Evolutionary conservation across 306 rosid species (phyloP).

Genomic region (Pyrus pyrifolia): DNA sequence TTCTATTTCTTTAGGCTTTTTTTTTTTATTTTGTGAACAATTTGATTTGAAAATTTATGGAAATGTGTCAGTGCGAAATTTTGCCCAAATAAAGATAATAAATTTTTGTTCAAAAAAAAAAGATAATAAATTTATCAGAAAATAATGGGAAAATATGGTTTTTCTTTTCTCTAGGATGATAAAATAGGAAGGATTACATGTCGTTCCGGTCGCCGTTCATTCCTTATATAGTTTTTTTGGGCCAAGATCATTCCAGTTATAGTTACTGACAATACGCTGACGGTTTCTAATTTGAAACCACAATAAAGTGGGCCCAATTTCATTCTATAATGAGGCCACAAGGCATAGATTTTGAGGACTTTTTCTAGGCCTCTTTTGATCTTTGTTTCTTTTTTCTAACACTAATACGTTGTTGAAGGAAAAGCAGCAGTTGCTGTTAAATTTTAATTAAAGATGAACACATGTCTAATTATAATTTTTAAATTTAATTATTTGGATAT

Average conservation of each 20-base stretch:
- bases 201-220: constrained; percentile 7
- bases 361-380: not conserved
- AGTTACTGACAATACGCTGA: not conserved
- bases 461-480: too few species aligned
- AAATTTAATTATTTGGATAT: too few species aligned
- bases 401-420: too few species aligned
- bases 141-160: not conserved
- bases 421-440: too few species aligned
- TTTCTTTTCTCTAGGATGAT: not conserved
- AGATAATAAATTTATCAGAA: not conserved
- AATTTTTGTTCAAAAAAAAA: too few species aligned
- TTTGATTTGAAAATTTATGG: not conserved
- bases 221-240: constrained; percentile 11
- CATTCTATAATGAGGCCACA: not conserved
- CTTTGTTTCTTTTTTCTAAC: too few species aligned
- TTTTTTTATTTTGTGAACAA: not conserved
- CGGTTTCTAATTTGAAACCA: not conserved
- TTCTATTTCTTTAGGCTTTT: not conserved
- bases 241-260: not conserved
- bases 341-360: not conserved
- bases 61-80: not conserved
- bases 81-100: not conserved
- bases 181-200: constrained; percentile 6
- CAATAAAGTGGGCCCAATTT: not conserved
- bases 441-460: too few species aligned